Conservation (phyloP, 148 eudicot species). For the Tetragonia tetragonoides region DNA sequence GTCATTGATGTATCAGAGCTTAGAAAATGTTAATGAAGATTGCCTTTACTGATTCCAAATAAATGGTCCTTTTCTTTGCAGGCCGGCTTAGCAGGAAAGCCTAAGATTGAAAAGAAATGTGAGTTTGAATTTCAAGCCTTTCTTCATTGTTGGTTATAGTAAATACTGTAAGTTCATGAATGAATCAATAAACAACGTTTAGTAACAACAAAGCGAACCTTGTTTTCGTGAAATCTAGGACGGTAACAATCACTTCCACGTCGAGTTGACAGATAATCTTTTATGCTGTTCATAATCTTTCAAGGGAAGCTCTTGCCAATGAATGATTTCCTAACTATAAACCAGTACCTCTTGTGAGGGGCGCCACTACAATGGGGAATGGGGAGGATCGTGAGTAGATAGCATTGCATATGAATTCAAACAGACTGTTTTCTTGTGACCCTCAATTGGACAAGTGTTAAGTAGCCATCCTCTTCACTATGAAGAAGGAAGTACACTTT, state of each 20-base stretch:
- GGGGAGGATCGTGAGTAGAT: background rate
- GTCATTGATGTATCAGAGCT: background rate
- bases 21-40: background rate
- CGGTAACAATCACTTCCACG: background rate
- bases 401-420: background rate
- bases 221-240: background rate
- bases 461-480: too few relatives aligned
- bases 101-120: constrained; percentile 65
- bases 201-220: too few relatives aligned
- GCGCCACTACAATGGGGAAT: background rate
- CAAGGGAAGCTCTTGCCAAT: background rate
- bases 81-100: constrained; percentile 53
- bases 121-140: constrained; percentile 23
- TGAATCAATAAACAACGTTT: background rate
- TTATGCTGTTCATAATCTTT: background rate
- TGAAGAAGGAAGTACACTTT: too few relatives aligned
- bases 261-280: background rate
- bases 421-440: too few relatives aligned
- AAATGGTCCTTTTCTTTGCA: constrained; percentile 29
- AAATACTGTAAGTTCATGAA: background rate
- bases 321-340: background rate
- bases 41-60: constrained; percentile 1
- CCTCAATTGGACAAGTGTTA: too few relatives aligned
- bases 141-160: background rate
- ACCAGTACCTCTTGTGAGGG: too few relatives aligned